phyloP scores from a whole-genome alignment of 768 basidiomycete genomes.

The Chlorophyllum brunneum region DNA sequence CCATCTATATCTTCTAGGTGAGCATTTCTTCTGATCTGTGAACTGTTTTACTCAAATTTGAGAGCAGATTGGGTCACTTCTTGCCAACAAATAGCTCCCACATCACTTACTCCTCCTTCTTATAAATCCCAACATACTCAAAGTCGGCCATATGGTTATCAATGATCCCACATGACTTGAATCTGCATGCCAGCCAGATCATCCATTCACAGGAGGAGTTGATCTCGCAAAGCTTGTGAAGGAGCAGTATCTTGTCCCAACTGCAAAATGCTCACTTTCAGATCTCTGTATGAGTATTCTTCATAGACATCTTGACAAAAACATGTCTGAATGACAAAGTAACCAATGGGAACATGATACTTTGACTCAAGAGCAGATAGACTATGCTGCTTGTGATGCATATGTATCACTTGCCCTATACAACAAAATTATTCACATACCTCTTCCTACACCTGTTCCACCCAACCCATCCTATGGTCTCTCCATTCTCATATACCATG shows the following conservation, averaged over 20 bases:
- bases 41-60: too few species aligned
- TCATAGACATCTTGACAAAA: neutral
- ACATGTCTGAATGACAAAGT: neutral
- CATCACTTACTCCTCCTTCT: neutral
- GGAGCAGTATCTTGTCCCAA: neutral
- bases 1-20: neutral
- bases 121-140: neutral
- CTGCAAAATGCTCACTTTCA: neutral
- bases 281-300: neutral
- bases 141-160: neutral
- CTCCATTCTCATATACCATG: too few species aligned
- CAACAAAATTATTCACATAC: neutral
- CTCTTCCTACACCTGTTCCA: neutral
- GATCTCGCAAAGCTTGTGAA: neutral
- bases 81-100: neutral
- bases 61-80: neutral
- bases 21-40: neutral
- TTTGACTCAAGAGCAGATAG: neutral
- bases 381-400: neutral
- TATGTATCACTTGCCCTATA: neutral
- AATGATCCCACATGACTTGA: neutral
- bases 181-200: neutral
- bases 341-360: neutral
- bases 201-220: neutral
- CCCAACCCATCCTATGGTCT: too few species aligned